A percentile compares a stretch with the other conserved stretches of the same genome.
Conservation (phyloP, 768 basidiomycete species). For the Leccinum variicolor region DNA sequence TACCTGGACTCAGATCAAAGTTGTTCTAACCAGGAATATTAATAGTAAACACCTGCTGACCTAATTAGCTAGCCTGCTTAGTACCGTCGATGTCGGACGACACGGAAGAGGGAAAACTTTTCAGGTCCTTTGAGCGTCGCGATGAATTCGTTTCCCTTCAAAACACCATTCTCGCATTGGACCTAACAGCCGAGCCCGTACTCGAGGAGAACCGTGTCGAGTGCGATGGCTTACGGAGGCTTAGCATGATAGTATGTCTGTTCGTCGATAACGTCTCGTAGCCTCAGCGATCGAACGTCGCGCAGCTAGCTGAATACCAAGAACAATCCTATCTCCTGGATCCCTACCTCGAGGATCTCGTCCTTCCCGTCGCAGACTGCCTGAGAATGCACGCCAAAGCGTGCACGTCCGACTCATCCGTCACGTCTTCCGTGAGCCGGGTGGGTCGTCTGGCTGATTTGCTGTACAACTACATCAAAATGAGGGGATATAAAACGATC, state of each 20-base stretch:
- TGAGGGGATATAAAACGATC: conserved; percentile 87
- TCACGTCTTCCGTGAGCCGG: conserved; percentile 34
- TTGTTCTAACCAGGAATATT: no score
- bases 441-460: conserved; percentile 55
- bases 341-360: conserved; percentile 77
- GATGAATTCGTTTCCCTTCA: conserved; percentile 59
- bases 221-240: conserved; percentile 36
- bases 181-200: conserved; percentile 43
- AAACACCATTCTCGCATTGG: conserved; percentile 43
- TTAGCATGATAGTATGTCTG: conserved; percentile 49
- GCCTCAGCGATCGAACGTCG: neutral
- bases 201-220: conserved; percentile 45
- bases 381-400: conserved; percentile 54
- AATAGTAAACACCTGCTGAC: conserved; percentile 15
- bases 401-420: conserved; percentile 29
- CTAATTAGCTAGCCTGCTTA: conserved; percentile 9
- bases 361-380: conserved; percentile 66
- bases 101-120: conserved; percentile 40
- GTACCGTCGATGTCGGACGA: conserved; percentile 36
- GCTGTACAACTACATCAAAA: conserved; percentile 81
- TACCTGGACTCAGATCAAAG: no score
- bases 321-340: conserved; percentile 93
- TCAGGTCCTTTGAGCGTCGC: conserved; percentile 58
- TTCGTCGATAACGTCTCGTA: conserved; percentile 1
- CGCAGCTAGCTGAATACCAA: conserved; percentile 83